Evolutionary conservation across 441 rosid genomes (phyloP).

Genomic region (Kokia cookei): DNA sequence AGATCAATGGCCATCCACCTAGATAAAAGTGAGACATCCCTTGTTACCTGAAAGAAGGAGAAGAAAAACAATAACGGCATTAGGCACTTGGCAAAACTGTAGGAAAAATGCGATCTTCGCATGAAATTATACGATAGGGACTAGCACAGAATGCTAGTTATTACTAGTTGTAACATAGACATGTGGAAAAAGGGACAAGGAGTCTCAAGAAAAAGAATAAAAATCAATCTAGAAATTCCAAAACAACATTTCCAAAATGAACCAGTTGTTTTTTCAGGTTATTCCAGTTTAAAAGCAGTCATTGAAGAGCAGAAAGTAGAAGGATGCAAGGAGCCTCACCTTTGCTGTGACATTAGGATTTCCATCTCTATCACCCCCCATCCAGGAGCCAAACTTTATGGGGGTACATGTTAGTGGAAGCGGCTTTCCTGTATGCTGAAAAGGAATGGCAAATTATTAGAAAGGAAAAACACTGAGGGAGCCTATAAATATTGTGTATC

Average conservation of each 20-base stretch:
- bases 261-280: not conserved
- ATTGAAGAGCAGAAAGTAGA: not conserved
- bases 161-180: not conserved
- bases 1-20: conserved; percentile 99
- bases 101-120: not conserved
- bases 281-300: not conserved
- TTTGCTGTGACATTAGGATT: conserved; percentile 95
- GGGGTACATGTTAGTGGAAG: conserved; percentile 95
- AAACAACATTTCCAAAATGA: not conserved
- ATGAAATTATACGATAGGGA: not conserved
- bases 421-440: conserved; percentile 77
- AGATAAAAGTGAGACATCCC: conserved; percentile 87
- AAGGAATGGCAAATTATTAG: not conserved
- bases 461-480: conserved; percentile 2
- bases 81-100: not conserved
- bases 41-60: conserved; percentile 68
- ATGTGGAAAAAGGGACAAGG: not conserved
- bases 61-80: not conserved
- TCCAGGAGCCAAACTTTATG: conserved; percentile 93
- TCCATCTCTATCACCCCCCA: conserved; percentile 99
- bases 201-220: not conserved
- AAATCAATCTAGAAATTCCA: not conserved
- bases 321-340: conserved; percentile 36
- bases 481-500: not conserved
- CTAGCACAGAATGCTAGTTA: not conserved